A percentile compares a stretch with the other conserved stretches of the same genome.
Conservation (phyloP, 2,329 filamentous ascomycete genomes). For the Coniochaeta ligniaria region DNA sequence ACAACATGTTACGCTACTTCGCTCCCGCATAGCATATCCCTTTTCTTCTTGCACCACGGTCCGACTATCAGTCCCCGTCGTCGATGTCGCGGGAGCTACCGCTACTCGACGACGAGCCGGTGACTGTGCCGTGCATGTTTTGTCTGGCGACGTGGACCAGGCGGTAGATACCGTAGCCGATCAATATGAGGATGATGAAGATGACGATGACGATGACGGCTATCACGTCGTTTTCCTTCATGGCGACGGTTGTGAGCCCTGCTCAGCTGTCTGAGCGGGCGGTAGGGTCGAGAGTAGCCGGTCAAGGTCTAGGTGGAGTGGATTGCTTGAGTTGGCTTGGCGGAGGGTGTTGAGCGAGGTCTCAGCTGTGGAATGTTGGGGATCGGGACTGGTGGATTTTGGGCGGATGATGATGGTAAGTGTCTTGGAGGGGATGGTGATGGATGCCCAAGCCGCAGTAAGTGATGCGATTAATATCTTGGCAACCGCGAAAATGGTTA, state of each 20-base stretch:
- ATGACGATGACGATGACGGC: constrained; percentile 62
- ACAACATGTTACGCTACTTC: no score
- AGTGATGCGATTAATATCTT: neutral
- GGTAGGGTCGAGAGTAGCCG: neutral
- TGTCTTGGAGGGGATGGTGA: neutral
- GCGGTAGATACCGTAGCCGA: constrained; percentile 58
- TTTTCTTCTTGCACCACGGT: neutral
- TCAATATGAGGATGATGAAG: constrained; percentile 53
- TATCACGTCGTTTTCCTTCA: constrained; percentile 60
- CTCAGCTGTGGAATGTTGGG: neutral
- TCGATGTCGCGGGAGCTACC: constrained; percentile 11
- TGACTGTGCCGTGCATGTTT: constrained; percentile 29
- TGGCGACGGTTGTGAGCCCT: constrained; percentile 10
- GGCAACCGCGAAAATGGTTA: neutral
- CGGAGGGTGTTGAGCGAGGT: neutral
- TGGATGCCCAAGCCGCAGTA: neutral
- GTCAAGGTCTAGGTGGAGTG: neutral
- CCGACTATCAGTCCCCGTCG: neutral
- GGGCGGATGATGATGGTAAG: neutral
- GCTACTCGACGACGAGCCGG: constrained; percentile 15
- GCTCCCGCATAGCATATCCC: no score
- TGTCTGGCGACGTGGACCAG: constrained; percentile 45
- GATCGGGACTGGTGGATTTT: neutral
- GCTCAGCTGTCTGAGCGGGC: neutral
- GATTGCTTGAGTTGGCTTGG: neutral